Percentiles rank a stretch among this genome's conserved stretches.
Evolutionary conservation across 805 yeast species (phyloP).

Genomic region (Phaffomyces opuntiae): DNA sequence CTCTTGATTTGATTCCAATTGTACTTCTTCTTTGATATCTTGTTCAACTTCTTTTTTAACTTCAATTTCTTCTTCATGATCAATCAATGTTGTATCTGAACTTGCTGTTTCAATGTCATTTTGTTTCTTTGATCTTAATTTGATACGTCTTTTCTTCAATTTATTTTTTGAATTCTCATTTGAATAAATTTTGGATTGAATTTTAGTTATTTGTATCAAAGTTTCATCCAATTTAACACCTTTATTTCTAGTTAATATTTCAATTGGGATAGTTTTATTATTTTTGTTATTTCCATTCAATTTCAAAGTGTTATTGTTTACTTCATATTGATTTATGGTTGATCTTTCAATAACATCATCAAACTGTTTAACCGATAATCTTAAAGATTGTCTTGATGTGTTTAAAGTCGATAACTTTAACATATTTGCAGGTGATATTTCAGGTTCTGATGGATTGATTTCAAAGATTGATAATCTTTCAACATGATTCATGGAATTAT

Average conservation of each 20-base stretch:
- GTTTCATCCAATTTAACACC: constrained; percentile 14
- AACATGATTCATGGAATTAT: constrained; percentile 16
- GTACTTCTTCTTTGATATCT: not conserved
- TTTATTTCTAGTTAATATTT: constrained; percentile 9
- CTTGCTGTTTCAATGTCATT: not conserved
- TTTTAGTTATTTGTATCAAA: constrained; percentile 18
- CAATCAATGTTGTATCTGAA: constrained; percentile 18
- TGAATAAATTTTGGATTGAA: constrained; percentile 19
- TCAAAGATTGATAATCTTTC: constrained; percentile 37
- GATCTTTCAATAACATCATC: constrained; percentile 54
- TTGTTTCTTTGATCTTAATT: constrained; percentile 6
- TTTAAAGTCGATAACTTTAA: constrained; percentile 60
- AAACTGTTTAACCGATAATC: constrained; percentile 56
- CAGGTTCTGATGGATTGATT: constrained; percentile 52
- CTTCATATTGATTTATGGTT: constrained; percentile 17
- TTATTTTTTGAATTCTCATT: constrained; percentile 18
- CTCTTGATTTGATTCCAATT: not conserved
- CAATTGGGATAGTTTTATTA: constrained; percentile 16
- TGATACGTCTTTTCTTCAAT: constrained; percentile 18
- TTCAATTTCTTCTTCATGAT: constrained; percentile 2
- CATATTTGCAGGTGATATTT: constrained; percentile 59
- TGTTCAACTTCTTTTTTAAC: not conserved
- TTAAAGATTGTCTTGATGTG: constrained; percentile 73
- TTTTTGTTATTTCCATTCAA: constrained; percentile 12
- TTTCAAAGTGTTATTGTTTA: not conserved